Percentiles rank a stretch among this genome's conserved stretches.
Conservation (phyloP, 768 basidiomycete species). For the Sutorius australiensis region DNA sequence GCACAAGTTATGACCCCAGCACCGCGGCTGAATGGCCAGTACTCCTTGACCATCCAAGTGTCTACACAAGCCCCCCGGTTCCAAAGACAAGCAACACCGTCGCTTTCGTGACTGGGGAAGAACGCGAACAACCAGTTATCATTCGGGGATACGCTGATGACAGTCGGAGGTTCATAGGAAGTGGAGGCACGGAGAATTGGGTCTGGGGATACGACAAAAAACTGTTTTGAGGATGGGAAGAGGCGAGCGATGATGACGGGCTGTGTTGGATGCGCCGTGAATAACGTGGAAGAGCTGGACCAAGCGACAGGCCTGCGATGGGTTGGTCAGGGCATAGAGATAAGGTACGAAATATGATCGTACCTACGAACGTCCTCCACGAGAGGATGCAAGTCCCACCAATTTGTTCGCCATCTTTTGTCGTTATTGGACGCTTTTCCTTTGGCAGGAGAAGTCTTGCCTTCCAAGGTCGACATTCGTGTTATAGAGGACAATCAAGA, state of each 20-base stretch:
- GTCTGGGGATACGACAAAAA: conserved; percentile 51
- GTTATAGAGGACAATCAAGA: neutral
- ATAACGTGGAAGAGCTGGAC: conserved; percentile 66
- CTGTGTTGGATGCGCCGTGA: conserved; percentile 61
- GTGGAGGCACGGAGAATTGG: conserved; percentile 43
- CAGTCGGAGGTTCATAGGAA: conserved; percentile 57
- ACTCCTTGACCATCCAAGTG: conserved; percentile 56
- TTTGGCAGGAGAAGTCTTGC: conserved; percentile 41
- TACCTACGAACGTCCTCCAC: conserved; percentile 56
- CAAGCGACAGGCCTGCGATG: conserved; percentile 60
- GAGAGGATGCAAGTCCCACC: conserved; percentile 73
- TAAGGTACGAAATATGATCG: conserved; percentile 6
- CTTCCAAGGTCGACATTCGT: conserved; percentile 25
- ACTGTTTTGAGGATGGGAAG: conserved; percentile 68
- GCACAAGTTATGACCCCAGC: conserved; percentile 57
- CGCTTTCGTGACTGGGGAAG: conserved; percentile 55
- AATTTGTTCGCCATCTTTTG: conserved; percentile 55
- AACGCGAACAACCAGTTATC: conserved; percentile 72
- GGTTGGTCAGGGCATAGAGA: conserved; percentile 1
- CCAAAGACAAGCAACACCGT: conserved; percentile 68
- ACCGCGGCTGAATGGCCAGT: conserved; percentile 48
- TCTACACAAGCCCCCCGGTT: conserved; percentile 55
- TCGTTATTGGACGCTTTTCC: conserved; percentile 48
- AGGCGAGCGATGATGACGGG: conserved; percentile 59
- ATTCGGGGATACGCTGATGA: conserved; percentile 56